Evolutionary conservation across 768 basidiomycete genomes (phyloP).

Genomic region (Nidularia pulvinata): DNA sequence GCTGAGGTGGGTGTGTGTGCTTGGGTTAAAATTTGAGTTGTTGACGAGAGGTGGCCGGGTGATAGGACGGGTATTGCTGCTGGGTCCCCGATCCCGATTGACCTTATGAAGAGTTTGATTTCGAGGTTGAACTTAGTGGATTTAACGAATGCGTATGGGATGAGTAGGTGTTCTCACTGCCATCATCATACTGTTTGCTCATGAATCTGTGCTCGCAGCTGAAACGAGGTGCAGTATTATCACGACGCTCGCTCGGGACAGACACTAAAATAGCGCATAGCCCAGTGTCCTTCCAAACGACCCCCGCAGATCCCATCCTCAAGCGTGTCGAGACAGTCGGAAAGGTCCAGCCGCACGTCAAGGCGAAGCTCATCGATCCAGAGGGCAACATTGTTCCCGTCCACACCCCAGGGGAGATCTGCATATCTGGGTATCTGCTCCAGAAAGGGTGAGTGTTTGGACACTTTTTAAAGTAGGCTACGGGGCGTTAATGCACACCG

Average conservation of each 20-base stretch:
- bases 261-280: constrained; percentile 26
- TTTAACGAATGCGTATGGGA: constrained; percentile 81
- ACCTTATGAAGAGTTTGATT: constrained; percentile 76
- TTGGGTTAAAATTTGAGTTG: background rate
- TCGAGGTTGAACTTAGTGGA: constrained; percentile 65
- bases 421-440: constrained; percentile 72
- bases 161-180: constrained; percentile 57
- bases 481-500: no score
- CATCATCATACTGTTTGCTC: background rate
- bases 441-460: constrained; percentile 66
- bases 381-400: constrained; percentile 68
- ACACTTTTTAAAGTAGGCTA: no score
- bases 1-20: constrained; percentile 48
- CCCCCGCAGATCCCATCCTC: constrained; percentile 61
- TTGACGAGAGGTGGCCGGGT: background rate
- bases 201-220: constrained; percentile 34
- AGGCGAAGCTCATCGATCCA: constrained; percentile 66
- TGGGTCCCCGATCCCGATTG: constrained; percentile 77
- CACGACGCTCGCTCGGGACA: background rate
- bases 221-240: constrained; percentile 57
- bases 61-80: constrained; percentile 81
- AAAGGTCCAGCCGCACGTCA: constrained; percentile 72
- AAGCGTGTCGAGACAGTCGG: constrained; percentile 87
- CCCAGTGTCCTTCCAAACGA: constrained; percentile 85
- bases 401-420: constrained; percentile 73